These are phyloP conservation scores for Carex arenaria DNA, from an alignment of 202 grass and related monocot species.

Conservation along the genomic window DNA sequence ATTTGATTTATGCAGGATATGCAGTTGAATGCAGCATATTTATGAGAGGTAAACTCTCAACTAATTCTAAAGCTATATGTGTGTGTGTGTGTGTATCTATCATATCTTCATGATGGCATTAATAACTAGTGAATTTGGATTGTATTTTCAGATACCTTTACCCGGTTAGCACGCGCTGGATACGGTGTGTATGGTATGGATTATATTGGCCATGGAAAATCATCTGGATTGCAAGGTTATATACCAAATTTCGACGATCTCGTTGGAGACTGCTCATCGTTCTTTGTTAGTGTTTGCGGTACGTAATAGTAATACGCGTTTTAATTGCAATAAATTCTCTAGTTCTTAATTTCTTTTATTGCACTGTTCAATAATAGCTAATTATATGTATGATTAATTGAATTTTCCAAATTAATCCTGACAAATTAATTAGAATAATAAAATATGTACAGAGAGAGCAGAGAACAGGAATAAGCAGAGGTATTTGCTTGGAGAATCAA, in stretches of 20 bases:
- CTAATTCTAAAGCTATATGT: neutral
- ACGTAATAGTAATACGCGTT: neutral
- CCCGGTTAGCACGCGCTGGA: constrained; percentile 23
- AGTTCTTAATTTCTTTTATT: no score
- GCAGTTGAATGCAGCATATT: constrained; percentile 62
- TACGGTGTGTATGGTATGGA: constrained; percentile 37
- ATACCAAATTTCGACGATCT: constrained; percentile 23
- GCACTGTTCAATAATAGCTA: no score
- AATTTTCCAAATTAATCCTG: no score
- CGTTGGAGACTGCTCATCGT: constrained; percentile 16
- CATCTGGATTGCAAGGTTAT: constrained; percentile 35
- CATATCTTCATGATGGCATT: neutral
- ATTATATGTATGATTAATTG: no score
- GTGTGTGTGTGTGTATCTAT: neutral
- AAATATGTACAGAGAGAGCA: neutral
- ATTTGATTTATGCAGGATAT: constrained; percentile 31
- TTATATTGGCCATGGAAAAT: constrained; percentile 37
- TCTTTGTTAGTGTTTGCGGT: constrained; percentile 32
- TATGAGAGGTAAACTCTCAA: constrained; percentile 32
- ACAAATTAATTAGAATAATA: neutral
- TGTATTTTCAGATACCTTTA: constrained; percentile 17
- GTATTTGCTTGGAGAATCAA: constrained; percentile 70
- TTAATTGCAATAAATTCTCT: no score
- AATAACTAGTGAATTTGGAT: neutral
- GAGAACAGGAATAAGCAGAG: constrained; percentile 31